phyloP scores from a whole-genome alignment of 2,329 filamentous ascomycete genomes.

The Atkinsonella texensis region DNA sequence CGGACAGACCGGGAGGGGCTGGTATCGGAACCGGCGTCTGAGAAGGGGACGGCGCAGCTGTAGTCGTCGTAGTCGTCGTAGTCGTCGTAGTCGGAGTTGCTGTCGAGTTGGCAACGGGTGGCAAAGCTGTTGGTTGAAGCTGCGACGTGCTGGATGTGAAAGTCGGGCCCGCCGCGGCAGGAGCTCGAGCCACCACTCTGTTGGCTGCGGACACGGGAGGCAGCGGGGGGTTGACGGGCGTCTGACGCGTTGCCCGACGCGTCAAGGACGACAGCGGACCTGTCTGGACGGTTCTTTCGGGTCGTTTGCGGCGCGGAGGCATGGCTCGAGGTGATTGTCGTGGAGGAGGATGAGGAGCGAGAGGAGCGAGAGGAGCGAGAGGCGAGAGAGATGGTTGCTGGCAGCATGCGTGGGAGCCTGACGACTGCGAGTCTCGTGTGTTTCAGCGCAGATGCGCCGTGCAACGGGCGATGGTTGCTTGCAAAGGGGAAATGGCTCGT shows the following conservation, averaged over 20 bases:
- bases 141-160: background rate
- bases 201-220: conserved; percentile 10
- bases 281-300: conserved; percentile 14
- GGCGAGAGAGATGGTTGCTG: too few species aligned
- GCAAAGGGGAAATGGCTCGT: too few species aligned
- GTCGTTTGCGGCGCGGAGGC: conserved; percentile 27
- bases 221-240: conserved; percentile 19
- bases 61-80: conserved; percentile 2
- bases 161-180: conserved; percentile 1
- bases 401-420: too few species aligned
- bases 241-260: conserved; percentile 30
- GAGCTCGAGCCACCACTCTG: conserved; percentile 7
- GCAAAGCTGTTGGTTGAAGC: background rate
- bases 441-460: background rate
- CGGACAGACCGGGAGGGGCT: conserved; percentile 11
- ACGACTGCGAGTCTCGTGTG: too few species aligned
- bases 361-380: too few species aligned
- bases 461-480: background rate
- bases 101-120: conserved; percentile 3
- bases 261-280: conserved; percentile 13
- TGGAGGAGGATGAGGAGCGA: background rate
- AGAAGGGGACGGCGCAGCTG: conserved; percentile 6
- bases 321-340: conserved; percentile 12
- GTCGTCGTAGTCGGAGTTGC: background rate
- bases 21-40: conserved; percentile 11